Evolutionary conservation across 2,329 filamentous ascomycete genomes (phyloP).

Genomic region (Paraphaeosphaeria minitans): DNA sequence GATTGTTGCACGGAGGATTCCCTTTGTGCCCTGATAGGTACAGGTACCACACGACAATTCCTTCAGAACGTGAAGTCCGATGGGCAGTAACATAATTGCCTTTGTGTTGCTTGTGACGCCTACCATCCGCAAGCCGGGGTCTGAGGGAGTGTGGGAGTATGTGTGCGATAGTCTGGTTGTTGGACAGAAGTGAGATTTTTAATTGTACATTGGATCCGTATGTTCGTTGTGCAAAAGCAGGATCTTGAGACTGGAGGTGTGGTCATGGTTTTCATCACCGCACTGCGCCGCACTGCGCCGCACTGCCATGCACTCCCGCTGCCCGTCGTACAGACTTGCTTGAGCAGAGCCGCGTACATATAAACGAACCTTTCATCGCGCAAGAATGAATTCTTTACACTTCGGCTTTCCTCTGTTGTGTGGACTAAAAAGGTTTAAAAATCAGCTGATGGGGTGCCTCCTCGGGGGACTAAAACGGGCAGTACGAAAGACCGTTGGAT

Average conservation of each 20-base stretch:
- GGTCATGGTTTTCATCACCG: neutral
- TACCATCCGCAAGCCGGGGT: too few species aligned
- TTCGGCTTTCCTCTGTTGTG: neutral
- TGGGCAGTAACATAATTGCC: too few species aligned
- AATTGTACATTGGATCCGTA: neutral
- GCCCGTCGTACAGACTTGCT: neutral
- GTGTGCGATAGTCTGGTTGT: neutral
- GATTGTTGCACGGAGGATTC: too few species aligned
- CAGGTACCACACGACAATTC: too few species aligned
- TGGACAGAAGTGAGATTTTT: neutral
- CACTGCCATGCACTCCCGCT: neutral
- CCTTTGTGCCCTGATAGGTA: too few species aligned
- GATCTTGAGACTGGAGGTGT: neutral
- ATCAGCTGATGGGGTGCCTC: neutral
- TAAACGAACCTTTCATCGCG: neutral
- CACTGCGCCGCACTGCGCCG: too few species aligned
- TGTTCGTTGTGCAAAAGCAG: neutral
- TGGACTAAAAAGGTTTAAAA: neutral
- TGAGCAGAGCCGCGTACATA: neutral
- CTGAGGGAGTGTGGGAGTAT: neutral
- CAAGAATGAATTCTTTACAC: neutral
- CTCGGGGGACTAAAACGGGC: neutral
- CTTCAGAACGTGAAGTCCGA: too few species aligned
- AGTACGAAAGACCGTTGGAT: too few species aligned
- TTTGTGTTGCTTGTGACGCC: too few species aligned